Evolutionary conservation across 2,329 filamentous ascomycete genomes (phyloP).

Genomic region (Coniochaeta sp.): DNA sequence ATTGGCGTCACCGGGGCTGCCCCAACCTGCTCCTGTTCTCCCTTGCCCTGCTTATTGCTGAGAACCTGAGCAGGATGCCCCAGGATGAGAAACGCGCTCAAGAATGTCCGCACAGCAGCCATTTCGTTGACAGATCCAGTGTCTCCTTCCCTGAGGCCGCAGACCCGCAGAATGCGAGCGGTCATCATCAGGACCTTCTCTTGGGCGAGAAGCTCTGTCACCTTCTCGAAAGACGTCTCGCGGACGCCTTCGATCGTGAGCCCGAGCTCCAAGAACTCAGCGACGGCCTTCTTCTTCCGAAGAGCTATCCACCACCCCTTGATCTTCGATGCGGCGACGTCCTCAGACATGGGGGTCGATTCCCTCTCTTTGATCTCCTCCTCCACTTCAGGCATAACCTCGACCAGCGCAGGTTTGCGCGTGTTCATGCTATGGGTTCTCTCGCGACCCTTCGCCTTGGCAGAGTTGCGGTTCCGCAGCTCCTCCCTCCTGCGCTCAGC

Average conservation of each 20-base stretch:
- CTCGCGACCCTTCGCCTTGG: slow-evolving; percentile 32
- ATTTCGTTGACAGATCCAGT: slow-evolving; percentile 58
- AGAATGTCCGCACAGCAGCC: slow-evolving; percentile 65
- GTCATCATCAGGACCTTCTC: slow-evolving; percentile 59
- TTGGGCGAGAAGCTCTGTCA: slow-evolving; percentile 59
- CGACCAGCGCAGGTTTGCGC: slow-evolving; percentile 37
- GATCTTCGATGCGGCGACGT: slow-evolving; percentile 57
- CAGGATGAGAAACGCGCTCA: slow-evolving; percentile 73
- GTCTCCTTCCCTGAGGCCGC: slow-evolving; percentile 60
- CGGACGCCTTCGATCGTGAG: slow-evolving; percentile 64
- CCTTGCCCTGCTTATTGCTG: slow-evolving; percentile 58
- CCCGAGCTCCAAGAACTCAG: slow-evolving; percentile 57
- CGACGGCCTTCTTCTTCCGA: slow-evolving; percentile 50
- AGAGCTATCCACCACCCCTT: slow-evolving; percentile 63
- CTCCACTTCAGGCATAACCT: slow-evolving; percentile 38
- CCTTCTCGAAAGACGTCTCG: slow-evolving; percentile 65
- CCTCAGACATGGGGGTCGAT: slow-evolving; percentile 39
- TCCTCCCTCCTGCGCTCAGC: slow-evolving; percentile 65
- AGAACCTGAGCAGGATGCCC: slow-evolving; percentile 74
- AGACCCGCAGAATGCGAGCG: slow-evolving; percentile 59
- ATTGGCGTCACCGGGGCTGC: slow-evolving; percentile 34
- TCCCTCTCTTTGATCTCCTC: slow-evolving; percentile 41
- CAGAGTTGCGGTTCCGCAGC: slow-evolving; percentile 46
- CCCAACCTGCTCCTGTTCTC: slow-evolving; percentile 50
- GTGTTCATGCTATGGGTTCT: slow-evolving; percentile 43